Conservation (phyloP, 2,329 filamentous ascomycete species). For the Fusarium sp. region DNA sequence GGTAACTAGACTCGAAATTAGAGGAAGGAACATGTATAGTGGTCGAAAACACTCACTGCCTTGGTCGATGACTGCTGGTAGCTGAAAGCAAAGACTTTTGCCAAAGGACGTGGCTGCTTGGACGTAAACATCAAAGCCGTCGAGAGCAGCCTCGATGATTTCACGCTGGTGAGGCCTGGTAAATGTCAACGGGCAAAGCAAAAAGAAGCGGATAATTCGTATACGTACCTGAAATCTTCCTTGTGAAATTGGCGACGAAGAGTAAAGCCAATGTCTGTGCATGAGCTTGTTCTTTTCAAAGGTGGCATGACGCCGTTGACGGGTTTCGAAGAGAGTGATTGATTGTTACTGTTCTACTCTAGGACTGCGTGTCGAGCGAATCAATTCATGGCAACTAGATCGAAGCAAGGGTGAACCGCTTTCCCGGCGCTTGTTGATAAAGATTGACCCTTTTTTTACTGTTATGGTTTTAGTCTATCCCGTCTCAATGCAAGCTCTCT, state of each 20-base stretch:
- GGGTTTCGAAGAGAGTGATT: background rate
- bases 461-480: constrained; percentile 13
- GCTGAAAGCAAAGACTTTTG: constrained; percentile 92
- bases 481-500: constrained; percentile 5
- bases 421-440: background rate
- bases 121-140: constrained; percentile 89
- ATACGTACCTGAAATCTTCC: constrained; percentile 77
- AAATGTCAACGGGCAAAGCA: background rate
- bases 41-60: constrained; percentile 74
- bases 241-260: constrained; percentile 79
- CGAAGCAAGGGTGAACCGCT: background rate
- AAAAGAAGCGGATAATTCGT: background rate
- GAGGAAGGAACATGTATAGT: background rate
- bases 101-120: constrained; percentile 92
- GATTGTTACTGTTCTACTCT: background rate
- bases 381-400: constrained; percentile 8
- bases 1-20: constrained; percentile 67
- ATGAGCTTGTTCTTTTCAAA: constrained; percentile 58
- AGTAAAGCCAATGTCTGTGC: constrained; percentile 77
- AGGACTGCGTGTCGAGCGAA: background rate
- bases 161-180: constrained; percentile 83
- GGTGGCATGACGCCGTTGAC: constrained; percentile 48
- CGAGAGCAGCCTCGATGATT: constrained; percentile 82
- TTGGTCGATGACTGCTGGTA: constrained; percentile 86
- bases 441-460: constrained; percentile 24